Evolutionary conservation across 2,329 filamentous ascomycete species (phyloP), one percentile per base, ranked within the genome.

Genomic region (Nemania sp.): DNA sequence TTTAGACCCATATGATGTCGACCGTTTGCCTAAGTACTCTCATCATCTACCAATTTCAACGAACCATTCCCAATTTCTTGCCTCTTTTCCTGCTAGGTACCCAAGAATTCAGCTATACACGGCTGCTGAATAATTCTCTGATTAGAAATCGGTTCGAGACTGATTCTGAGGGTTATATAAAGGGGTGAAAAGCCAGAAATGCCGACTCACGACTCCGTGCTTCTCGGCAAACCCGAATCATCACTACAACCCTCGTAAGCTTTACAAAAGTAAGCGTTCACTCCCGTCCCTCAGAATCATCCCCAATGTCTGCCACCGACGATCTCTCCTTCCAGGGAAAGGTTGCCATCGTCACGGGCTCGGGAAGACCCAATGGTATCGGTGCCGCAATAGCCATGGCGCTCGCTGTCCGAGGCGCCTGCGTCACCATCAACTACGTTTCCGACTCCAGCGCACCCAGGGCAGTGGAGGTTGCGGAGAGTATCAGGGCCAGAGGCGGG

Each of bases 321-420:
- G 54, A 64, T 45, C 43, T 64, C 8, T 64, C 62, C n/a, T 49
- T 64, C 18, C 15, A 64, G 53, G 80, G 79, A 62, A 84, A 84
- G 68, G 72, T 79, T 0, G 82, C 82, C 66, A 81, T 85, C 41
- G 74, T 85, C 8, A 85, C 83, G 0, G 83, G 82, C 27, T 83
- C 82, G 10, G 81, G 81, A 18, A 77, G 78, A 4, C 80, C 83
- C 27, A 83, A 81, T 53, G 81, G 81, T 2, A 82, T 83, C 10
- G 82, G 82, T 5, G 82, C 82, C 3, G 81, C 75, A 18, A 82
- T 82, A 18, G 82, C 80, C n/a, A 60, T 62, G 0, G 77, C 79
- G 0, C 75, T 84, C 0, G 81, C 81, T 18, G 77, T 79, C 4
- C 82, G 82, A 67, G 82, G 82, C 7, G 82, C 82, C 2, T 73